These are phyloP conservation scores for Aureobasidium sp. DNA, from an alignment of 2,329 filamentous ascomycete genomes.

Conservation along the genomic window DNA sequence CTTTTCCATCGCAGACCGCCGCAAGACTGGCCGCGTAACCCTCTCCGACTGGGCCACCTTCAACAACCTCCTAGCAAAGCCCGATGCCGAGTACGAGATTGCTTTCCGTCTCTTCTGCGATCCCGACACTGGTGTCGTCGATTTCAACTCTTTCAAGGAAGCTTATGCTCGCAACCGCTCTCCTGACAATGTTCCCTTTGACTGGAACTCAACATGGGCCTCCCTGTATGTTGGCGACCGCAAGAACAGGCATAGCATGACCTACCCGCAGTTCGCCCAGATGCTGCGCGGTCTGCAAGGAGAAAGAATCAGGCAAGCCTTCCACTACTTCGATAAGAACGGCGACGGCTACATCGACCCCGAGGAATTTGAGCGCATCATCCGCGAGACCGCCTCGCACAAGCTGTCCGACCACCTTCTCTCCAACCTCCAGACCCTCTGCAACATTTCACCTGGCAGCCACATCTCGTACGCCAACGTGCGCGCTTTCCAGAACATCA, in stretches of 20 bases:
- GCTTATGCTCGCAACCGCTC: conserved; percentile 85
- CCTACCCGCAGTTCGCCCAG: conserved; percentile 94
- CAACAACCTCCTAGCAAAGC: conserved; percentile 85
- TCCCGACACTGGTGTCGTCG: conserved; percentile 72
- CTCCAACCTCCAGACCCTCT: conserved; percentile 81
- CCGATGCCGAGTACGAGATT: conserved; percentile 97
- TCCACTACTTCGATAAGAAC: conserved; percentile 83
- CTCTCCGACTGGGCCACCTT: conserved; percentile 87
- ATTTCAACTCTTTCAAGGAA: conserved; percentile 78
- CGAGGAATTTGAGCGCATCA: conserved; percentile 93
- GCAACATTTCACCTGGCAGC: conserved; percentile 84
- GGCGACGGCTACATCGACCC: conserved; percentile 92
- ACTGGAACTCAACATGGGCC: conserved; percentile 97
- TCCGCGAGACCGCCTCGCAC: conserved; percentile 82
- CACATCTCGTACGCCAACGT: conserved; percentile 98
- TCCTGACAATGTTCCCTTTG: conserved; percentile 77
- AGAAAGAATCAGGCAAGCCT: conserved; percentile 91
- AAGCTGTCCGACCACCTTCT: conserved; percentile 96
- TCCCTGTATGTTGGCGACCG: conserved; percentile 85
- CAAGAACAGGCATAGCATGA: conserved; percentile 81
- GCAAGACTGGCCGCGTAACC: conserved; percentile 61
- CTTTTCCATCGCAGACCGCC: conserved; percentile 81
- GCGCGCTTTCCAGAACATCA: conserved; percentile 94
- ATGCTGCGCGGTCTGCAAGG: conserved; percentile 95
- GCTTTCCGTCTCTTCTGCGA: conserved; percentile 94